Base-by-base conservation (phyloP, 192 early-diverging fungal genomes). In the Dispira simplex region DNA sequence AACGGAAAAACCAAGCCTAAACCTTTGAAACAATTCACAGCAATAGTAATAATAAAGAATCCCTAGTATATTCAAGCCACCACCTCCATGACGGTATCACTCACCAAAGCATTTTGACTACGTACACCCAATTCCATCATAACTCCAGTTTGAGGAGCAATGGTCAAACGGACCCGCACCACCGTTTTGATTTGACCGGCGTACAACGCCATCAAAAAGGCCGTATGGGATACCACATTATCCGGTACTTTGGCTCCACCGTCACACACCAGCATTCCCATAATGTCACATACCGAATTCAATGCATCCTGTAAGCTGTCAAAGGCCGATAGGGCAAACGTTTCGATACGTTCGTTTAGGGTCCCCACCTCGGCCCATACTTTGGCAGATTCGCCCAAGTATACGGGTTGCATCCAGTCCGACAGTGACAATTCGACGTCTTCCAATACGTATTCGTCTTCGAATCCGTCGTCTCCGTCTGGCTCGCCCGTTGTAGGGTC, bases 401-500 rank as follows among this genome's bases (percentile, higher is more conserved):
- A 92, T 12, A 85, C 83, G n/a, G 93, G 87, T 51, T 85, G 78
- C 65, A 99, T 83, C 73, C 90, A 97, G 72, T 99, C 96, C 54
- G 84, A 89, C 11, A 83, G 83, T 16, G 81, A 71, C 26, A 96
- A 65, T 5, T 97, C 90, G 8, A 90, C 71, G 20, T 91, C 88
- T 71, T 99, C 97, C 47, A 94, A 78, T 70, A 77, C 71, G 70
- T 96, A 98, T 70, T 98, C 95, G 68, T 94, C 95, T 55, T 94
- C 91, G 59, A 89, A 96, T 23, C 95, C 95, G 52, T 95, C 87
- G 64, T 88, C 89, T 28, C 74, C 74, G 65, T 93, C 91, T 8
- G 90, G 83, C 69, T 93, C 90, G 44, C 91, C 91, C 10, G 92
- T 96, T 0, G 79, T 75, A 16, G 95, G 93, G 68, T 99, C 97